Percentiles rank a stretch among this genome's conserved stretches.
Conservation (phyloP, 352 stramenopile species). For the Blastocystis sp. region DNA sequence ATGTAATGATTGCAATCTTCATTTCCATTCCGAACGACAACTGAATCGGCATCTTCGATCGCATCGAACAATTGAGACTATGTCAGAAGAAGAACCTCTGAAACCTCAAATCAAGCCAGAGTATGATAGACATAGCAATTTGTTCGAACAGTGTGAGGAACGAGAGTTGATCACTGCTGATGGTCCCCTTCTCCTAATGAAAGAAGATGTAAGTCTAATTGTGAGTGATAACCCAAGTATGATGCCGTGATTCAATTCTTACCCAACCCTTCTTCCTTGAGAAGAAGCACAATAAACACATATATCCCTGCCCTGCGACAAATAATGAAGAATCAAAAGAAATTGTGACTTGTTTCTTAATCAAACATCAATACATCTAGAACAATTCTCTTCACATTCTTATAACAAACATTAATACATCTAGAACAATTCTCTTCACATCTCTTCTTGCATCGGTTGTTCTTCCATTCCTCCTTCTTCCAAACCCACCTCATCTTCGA, state of each 20-base stretch:
- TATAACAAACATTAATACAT: too few species aligned
- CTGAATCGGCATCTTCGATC: background rate
- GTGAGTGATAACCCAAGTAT: background rate
- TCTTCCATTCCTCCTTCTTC: background rate
- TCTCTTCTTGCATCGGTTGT: background rate
- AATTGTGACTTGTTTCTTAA: background rate
- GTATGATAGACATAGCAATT: background rate
- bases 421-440: background rate
- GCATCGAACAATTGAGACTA: background rate
- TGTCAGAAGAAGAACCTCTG: background rate
- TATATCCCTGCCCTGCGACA: background rate
- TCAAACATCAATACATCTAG: background rate
- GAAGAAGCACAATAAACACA: background rate
- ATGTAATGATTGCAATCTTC: background rate
- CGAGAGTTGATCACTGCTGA: background rate
- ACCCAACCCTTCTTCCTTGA: background rate
- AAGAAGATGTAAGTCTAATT: background rate
- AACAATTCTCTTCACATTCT: background rate
- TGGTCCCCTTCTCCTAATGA: background rate
- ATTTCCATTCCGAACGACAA: background rate
- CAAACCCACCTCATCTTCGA: constrained; percentile 75
- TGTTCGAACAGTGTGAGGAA: background rate
- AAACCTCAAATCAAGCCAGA: background rate
- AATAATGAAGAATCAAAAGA: background rate
- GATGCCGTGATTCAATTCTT: background rate